Percentiles rank a stretch among this genome's conserved stretches.
These are phyloP conservation scores for Ogataea pini DNA, from an alignment of 805 yeast genomes.

Conservation along the genomic window DNA sequence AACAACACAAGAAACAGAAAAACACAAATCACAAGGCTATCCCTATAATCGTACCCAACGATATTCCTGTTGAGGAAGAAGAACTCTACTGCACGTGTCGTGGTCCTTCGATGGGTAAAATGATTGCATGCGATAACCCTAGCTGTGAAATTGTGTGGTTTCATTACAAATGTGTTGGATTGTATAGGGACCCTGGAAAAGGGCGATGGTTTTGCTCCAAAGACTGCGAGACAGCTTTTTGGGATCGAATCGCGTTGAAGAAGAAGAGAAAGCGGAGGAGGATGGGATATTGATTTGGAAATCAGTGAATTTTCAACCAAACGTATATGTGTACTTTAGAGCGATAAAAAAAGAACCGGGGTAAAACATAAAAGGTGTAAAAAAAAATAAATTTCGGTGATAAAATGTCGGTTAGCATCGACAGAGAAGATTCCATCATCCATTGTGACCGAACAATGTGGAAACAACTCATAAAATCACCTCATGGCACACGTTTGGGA, in stretches of 20 bases:
- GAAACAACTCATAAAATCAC: too few species aligned
- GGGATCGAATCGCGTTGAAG: conserved; percentile 19
- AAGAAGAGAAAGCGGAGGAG: conserved; percentile 21
- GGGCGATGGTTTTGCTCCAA: conserved; percentile 78
- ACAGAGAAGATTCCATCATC: too few species aligned
- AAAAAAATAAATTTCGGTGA: too few species aligned
- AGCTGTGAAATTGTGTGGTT: conserved; percentile 93
- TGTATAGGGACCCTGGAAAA: conserved; percentile 85
- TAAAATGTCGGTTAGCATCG: too few species aligned
- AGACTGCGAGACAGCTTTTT: conserved; percentile 50
- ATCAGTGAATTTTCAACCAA: conserved; percentile 2
- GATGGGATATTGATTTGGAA: conserved; percentile 14
- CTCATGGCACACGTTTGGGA: too few species aligned
- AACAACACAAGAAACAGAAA: conserved; percentile 2
- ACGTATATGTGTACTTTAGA: not conserved
- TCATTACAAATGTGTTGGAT: conserved; percentile 92
- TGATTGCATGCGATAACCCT: conserved; percentile 95
- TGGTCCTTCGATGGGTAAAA: conserved; percentile 70
- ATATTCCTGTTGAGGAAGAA: conserved; percentile 21
- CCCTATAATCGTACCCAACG: conserved; percentile 8
- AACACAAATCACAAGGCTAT: conserved; percentile 8
- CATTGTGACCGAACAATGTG: too few species aligned
- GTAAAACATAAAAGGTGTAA: not conserved
- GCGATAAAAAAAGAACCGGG: conserved; percentile 1
- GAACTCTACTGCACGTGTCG: conserved; percentile 50